phyloP scores from a whole-genome alignment of 2,329 filamentous ascomycete species.

The Magnaporthiopsis incrustans region DNA sequence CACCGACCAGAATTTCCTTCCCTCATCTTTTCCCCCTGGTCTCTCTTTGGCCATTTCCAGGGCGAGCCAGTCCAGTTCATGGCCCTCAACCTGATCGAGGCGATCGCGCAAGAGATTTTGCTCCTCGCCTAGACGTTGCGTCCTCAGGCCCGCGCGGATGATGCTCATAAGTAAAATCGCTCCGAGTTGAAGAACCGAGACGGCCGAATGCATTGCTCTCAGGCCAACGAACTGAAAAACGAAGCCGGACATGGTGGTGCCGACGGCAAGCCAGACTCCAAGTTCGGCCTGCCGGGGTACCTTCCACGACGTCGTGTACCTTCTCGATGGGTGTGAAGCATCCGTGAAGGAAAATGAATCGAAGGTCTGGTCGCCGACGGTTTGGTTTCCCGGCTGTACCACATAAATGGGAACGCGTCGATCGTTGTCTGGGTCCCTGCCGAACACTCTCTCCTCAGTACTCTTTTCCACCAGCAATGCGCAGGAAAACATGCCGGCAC shows the following conservation, averaged over 20 bases:
- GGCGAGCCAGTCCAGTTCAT: constrained; percentile 3
- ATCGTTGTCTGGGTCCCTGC: no score
- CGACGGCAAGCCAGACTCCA: neutral
- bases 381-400: neutral
- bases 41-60: neutral
- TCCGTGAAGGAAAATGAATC: neutral
- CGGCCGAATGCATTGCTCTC: neutral
- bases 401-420: neutral
- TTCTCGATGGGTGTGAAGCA: no score
- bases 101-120: neutral
- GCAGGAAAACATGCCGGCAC: neutral
- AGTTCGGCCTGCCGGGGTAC: no score
- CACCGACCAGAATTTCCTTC: no score
- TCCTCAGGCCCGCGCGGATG: neutral
- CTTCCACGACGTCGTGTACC: no score
- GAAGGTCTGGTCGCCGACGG: neutral
- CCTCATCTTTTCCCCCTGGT: no score
- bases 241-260: neutral
- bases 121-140: neutral
- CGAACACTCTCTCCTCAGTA: no score
- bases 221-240: constrained; percentile 2
- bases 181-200: neutral
- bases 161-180: neutral
- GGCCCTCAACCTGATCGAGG: neutral
- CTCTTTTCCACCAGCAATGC: neutral